Percentiles rank a stretch among this genome's conserved stretches.
phyloP scores from a whole-genome alignment of 148 eudicot species.

The Vaccinium macrocarpon region DNA sequence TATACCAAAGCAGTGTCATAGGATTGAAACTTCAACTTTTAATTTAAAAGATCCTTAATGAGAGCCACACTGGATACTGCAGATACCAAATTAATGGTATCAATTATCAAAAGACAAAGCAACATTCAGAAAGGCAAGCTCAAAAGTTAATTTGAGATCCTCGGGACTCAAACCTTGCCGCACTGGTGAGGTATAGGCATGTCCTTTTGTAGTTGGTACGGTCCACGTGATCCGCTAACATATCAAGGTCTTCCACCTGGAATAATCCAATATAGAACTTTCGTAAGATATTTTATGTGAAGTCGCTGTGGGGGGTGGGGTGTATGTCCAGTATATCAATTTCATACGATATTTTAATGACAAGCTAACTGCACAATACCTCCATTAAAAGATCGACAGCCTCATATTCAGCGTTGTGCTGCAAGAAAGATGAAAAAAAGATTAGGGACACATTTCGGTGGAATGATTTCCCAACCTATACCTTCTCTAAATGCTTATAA shows the following conservation, averaged over 20 bases:
- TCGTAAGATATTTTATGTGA: not conserved
- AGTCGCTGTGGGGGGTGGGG: not conserved
- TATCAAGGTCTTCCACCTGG: constrained; percentile 86
- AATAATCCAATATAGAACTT: constrained; percentile 10
- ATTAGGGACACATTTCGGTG: constrained; percentile 1
- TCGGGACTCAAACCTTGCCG: constrained; percentile 62
- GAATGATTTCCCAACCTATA: not conserved
- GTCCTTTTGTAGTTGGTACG: constrained; percentile 71
- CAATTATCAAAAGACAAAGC: constrained; percentile 7
- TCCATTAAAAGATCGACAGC: constrained; percentile 97
- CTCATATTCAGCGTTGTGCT: constrained; percentile 99
- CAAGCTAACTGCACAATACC: constrained; percentile 38
- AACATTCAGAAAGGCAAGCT: not conserved
- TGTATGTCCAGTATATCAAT: constrained; percentile 1
- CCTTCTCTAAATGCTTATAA: not conserved
- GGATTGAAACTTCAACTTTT: not conserved
- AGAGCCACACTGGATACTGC: not conserved
- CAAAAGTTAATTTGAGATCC: not conserved
- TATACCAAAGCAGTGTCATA: not conserved
- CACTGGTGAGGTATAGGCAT: constrained; percentile 71
- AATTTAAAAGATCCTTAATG: not conserved
- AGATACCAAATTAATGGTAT: not conserved
- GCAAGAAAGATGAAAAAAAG: constrained; percentile 27
- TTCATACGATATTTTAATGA: not conserved
- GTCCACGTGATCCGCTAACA: constrained; percentile 69